Base-by-base conservation (phyloP, 805 yeast species). In the Cyberlindnera petersonii region DNA sequence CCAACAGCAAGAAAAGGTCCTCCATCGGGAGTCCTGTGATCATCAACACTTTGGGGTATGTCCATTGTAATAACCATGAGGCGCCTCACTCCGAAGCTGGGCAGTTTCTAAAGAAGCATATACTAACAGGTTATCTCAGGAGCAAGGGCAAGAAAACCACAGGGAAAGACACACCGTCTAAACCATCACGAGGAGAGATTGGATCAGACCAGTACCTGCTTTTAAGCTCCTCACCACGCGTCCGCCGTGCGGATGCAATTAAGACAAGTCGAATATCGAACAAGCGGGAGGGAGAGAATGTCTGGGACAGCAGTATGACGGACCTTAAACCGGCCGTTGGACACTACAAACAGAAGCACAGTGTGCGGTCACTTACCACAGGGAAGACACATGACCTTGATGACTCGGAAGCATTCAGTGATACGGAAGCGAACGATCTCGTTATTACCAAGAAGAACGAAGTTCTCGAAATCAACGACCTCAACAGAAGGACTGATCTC, bases 341-440 rank as follows among this genome's bases (percentile, higher is more conserved):
- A n/a, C n/a, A n/a, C n/a, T n/a, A n/a, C n/a, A n/a, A n/a, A n/a
- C n/a, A n/a, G n/a, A n/a, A n/a, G n/a, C n/a, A n/a, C n/a, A n/a
- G n/a, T 22, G 4, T 32, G 11, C n/a, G 17, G 16, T 5, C 19
- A 11, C 24, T 6, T 18, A 18, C 18, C 3, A 21, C 33, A 9
- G 32, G 32, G 5, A 24, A 18, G 4, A 4, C 13, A 4, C 15
- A 21, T 22, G 31, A 39, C n/a, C 20, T 20, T 13, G 37, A 33
- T 5, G 31, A 35, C 28, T 17, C 21, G 17, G 16, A 13, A 18
- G 24, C 33, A 14, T 44, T 44, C 33, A 41, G 45, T 14, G 48
- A 44, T 11, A 36, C 31, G 4, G 49, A 46, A 33, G 19, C 24
- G 11, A 46, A 46, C 26, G 43, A 37, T 13, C 20, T 46, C 14